A percentile compares a stretch with the other conserved stretches of the same genome.
Conservation (phyloP, 2,329 filamentous ascomycete genomes). For the Penicillium sp. region DNA sequence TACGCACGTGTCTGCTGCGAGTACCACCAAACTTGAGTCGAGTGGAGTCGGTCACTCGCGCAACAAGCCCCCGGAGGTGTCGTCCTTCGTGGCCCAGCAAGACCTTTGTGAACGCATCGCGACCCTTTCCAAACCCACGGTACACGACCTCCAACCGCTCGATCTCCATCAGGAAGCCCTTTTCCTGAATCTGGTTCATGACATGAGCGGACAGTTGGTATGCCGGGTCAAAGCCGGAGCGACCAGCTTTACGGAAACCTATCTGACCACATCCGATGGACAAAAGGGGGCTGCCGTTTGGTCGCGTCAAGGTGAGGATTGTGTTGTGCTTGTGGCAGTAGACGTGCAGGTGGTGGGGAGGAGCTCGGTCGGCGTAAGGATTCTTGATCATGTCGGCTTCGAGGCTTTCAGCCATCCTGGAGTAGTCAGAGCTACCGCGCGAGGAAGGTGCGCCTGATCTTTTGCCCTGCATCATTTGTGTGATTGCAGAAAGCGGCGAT, state of each 20-base stretch:
- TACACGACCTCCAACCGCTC: slow-evolving; percentile 68
- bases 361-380: slow-evolving; percentile 30
- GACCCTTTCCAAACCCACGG: slow-evolving; percentile 74
- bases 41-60: slow-evolving; percentile 73
- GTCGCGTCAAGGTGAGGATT: slow-evolving; percentile 79
- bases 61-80: slow-evolving; percentile 63
- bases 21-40: slow-evolving; percentile 93
- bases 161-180: slow-evolving; percentile 67
- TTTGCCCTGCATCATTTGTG: slow-evolving; percentile 27
- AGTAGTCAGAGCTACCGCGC: slow-evolving; percentile 24
- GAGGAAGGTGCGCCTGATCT: slow-evolving; percentile 12
- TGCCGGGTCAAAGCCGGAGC: slow-evolving; percentile 78
- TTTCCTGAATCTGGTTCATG: slow-evolving; percentile 74
- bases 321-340: slow-evolving; percentile 88
- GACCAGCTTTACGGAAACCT: slow-evolving; percentile 74
- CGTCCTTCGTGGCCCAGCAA: slow-evolving; percentile 77
- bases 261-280: slow-evolving; percentile 76
- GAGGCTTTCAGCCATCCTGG: slow-evolving; percentile 26
- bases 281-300: slow-evolving; percentile 68
- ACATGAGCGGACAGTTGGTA: slow-evolving; percentile 82
- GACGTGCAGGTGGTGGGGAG: slow-evolving; percentile 76
- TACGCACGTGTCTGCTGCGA: slow-evolving; percentile 72
- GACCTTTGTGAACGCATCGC: slow-evolving; percentile 84
- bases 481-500: slow-evolving; percentile 25
- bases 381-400: slow-evolving; percentile 30